phyloP scores from a whole-genome alignment of 1,139 yeast genomes.

The Kurtzmaniella quercitrusa region DNA sequence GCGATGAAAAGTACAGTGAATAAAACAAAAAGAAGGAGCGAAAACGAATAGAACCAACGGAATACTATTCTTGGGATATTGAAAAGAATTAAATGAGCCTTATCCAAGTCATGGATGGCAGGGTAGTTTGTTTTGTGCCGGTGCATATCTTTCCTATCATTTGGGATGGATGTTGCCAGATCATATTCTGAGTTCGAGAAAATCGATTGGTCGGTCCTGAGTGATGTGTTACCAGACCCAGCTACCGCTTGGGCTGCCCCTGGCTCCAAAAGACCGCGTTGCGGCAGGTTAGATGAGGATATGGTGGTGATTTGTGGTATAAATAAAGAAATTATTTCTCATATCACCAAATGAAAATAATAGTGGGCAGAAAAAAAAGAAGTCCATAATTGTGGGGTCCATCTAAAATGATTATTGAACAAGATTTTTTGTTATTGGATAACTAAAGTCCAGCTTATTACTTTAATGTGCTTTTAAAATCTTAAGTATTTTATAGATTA shows the following conservation, averaged over 20 bases:
- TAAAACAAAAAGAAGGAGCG: constrained; percentile 48
- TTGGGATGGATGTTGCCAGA: neutral
- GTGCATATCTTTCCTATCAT: constrained; percentile 2
- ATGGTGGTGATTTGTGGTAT: neutral
- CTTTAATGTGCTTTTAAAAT: too few relatives aligned
- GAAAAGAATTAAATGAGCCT: constrained; percentile 12
- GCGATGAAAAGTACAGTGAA: constrained; percentile 54
- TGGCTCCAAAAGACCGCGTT: neutral
- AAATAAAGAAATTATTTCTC: neutral
- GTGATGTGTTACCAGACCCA: neutral
- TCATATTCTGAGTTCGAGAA: neutral
- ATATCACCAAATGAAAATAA: too few relatives aligned
- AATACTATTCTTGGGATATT: constrained; percentile 36
- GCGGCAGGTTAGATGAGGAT: neutral
- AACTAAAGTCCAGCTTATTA: too few relatives aligned
- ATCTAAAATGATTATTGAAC: too few relatives aligned
- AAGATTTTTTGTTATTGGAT: too few relatives aligned
- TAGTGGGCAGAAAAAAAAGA: too few relatives aligned
- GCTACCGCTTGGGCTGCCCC: neutral
- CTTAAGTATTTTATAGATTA: too few relatives aligned
- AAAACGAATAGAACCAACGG: constrained; percentile 53
- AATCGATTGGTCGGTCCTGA: constrained; percentile 1
- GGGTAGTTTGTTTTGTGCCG: constrained; percentile 7
- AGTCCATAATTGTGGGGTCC: too few relatives aligned
- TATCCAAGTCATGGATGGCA: constrained; percentile 6